Base-by-base conservation (phyloP, 2,329 filamentous ascomycete genomes). In the Penicillium janthinellum region DNA sequence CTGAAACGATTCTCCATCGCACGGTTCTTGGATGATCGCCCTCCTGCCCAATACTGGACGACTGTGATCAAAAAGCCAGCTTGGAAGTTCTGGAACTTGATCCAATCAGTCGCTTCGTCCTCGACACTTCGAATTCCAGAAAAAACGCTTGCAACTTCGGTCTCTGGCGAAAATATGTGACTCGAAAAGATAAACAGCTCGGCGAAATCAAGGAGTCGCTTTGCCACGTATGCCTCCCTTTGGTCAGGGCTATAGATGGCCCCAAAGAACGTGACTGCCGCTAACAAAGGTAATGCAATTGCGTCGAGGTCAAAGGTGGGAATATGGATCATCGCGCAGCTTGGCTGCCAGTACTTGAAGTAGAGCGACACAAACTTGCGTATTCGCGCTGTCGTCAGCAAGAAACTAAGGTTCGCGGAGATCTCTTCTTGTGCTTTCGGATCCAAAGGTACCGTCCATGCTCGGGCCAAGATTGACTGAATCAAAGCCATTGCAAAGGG, bases 301-400 rank as follows among this genome's bases (percentile, higher is more conserved):
- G 69, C 70, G 14, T 78, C 72, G 2, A 75, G 69, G 56, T 78
- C 70, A 54, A 82, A 81, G 0, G 77, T 74, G 5, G 77, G 73
- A 8, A 66, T 61, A 62, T 82, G 79, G 4, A 82, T 65, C 31
- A 82, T 76, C 0, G 78, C 67, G 56, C 75, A 79, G 56, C 78
- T 79, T 2, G 74, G 74, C 37, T 82, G 79, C 75, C 79, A 81
- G 58, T 75, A 76, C 39, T 75, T 74, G 57, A 81, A 81, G 56
- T 80, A 82, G 3, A 79, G 66, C 1, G 68, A 65, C 4, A 78
- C 65, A 56, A 77, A 80, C 58, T 76, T 79, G 14, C 72, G 72
- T 35, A 81, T 78, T 28, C 74, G 75, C 0, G 71, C 70, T 1
- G 77, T 76, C 0, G 74, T 79, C 35, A 81, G 69, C 10, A 81